Evolutionary conservation across 2,329 filamentous ascomycete genomes (phyloP), one percentile per base, ranked within the genome.

Genomic region (Penicillium decumbens): DNA sequence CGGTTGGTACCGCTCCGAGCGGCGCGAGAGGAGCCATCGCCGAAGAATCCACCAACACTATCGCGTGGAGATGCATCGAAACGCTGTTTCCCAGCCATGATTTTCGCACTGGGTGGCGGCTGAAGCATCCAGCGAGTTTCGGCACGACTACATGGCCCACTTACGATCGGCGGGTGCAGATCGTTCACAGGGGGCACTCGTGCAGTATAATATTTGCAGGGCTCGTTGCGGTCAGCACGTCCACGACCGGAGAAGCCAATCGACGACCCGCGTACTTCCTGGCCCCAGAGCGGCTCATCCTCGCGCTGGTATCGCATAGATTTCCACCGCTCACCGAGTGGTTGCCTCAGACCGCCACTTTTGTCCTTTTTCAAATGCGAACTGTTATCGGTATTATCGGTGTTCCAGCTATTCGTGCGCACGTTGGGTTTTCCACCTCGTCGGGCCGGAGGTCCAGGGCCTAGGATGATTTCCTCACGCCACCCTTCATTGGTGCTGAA

Each of bases 101-200:
- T 78, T 67, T 86, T 90, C 49, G 91, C 89, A 29, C 85, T 82
- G n/a, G 91, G 91, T 1, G 90, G 89, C 2, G 91, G 91, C 64
- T 95, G 89, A 44, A 95, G 75, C 90, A 96, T 95, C 91, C 91
- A 96, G 63, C 79, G 80, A 47, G 87, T 85, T 51, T 88, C 89
- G 47, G 83, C 82, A 63, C 76, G 82, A 65, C 81, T 83, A 32
- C 77, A 79, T 12, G 84, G 87, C 49, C 81, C 86, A 70, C 83
- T 88, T 68, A 93, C 87, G 44, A 95, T 85, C 2, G 89, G 89
- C 4, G 89, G 88, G 65, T 95, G 88, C 50, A 91, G 81, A 53
- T 95, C 88, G 71, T 95, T 93, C 61, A 95, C 83, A 3, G 88
- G 88, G 6, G 85, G 89, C 61, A 85, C 84, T 45, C 67, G 63